Evolutionary conservation across 2,329 filamentous ascomycete species (phyloP), one percentile per base, ranked within the genome.

Genomic region (Incumbomyces lentus): DNA sequence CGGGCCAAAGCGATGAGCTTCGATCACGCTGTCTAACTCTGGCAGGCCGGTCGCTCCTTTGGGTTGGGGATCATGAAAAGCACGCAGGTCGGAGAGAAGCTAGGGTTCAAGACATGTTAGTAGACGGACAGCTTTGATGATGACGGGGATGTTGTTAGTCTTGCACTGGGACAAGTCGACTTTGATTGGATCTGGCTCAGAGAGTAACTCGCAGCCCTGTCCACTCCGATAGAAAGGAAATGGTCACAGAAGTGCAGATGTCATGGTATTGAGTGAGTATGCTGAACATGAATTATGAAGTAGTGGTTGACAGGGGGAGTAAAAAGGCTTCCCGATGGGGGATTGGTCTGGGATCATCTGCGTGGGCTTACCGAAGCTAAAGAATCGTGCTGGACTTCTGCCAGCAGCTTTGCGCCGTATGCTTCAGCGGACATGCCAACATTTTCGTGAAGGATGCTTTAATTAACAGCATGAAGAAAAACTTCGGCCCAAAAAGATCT

Each of bases 361-460:
- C 35, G 33, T 29, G 35, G 40, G 41, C 44, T 53, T 55, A 78
- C 75, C 66, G 76, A 68, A 52, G 72, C 66, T 46, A 77, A 59
- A 43, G 63, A 60, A 54, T 71, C 65, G 54, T 72, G 68, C 49
- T 70, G 64, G 45, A 76, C 66, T 54, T 74, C 71, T 39, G 58
- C 63, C 47, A 81, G 62, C 59, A 80, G 63, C 56, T 64, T 71
- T 58, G 68, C 69, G 37, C 78, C 78, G 52, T 78, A 64, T 53
- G 60, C 67, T 60, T 65, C 66, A 53, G 66, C 67, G 47, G 47
- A 43, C 60, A 66, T 65, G 47, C 14, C 36, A 19, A 29, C 22
- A 34, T 43, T n/a, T n/a, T 30, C 26, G 14, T 14, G 13, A 8
- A 31, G 12, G 33, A 37, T 38, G 42, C 4, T 18, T 14, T 19